phyloP scores from a whole-genome alignment of 169 alveolate species.

The Cryptosporidium muris region DNA sequence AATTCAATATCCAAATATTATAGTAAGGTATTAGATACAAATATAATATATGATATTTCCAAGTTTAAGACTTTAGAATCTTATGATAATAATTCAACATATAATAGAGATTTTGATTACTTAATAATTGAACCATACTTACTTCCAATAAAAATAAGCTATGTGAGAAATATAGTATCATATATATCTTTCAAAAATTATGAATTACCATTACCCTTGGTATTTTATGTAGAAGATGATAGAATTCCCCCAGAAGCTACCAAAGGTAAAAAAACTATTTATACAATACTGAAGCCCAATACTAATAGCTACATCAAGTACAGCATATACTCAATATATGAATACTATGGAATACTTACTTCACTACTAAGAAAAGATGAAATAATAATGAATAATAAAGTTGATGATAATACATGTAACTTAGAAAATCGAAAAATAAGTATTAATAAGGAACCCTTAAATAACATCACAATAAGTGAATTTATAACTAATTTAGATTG shows the following conservation, averaged over 20 bases:
- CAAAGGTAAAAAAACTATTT: not conserved
- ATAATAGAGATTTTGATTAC: constrained; percentile 9
- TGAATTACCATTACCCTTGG: constrained; percentile 1
- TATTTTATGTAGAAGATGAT: constrained; percentile 28
- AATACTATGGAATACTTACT: too few relatives aligned
- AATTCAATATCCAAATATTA: not conserved
- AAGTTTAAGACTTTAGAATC: not conserved
- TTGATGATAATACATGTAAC: too few relatives aligned
- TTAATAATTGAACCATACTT: constrained; percentile 23
- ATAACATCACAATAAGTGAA: not conserved
- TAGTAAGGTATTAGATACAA: constrained; percentile 4
- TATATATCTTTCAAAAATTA: not conserved
- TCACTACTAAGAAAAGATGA: too few relatives aligned
- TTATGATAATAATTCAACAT: not conserved
- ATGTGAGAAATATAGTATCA: constrained; percentile 36
- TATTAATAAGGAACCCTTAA: not conserved
- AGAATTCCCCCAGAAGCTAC: not conserved
- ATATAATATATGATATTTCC: not conserved
- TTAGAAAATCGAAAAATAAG: not conserved
- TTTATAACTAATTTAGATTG: too few relatives aligned
- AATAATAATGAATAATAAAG: too few relatives aligned
- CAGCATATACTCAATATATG: too few relatives aligned
- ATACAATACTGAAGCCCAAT: constrained; percentile 24
- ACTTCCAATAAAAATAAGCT: constrained; percentile 2
- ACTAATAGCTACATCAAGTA: not conserved